Conservation (phyloP, 345 rosid genomes). For the Salix purpurea region DNA sequence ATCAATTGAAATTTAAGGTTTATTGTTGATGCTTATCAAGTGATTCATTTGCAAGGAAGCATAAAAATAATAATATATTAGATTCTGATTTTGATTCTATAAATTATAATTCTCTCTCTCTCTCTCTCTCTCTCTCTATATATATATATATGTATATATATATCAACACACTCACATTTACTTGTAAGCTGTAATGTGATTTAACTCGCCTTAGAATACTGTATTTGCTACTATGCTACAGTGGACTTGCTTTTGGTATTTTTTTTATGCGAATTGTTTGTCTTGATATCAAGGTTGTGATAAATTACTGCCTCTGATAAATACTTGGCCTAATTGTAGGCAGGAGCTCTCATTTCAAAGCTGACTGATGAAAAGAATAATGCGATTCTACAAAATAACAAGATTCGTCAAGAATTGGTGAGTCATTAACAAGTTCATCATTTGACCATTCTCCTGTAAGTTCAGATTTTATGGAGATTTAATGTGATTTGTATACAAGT, state of each 20-base stretch:
- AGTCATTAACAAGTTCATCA: conserved; percentile 15
- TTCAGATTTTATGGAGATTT: neutral
- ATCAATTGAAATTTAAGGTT: neutral
- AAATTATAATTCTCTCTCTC: neutral
- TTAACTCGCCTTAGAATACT: neutral
- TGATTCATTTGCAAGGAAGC: neutral
- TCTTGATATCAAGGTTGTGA: neutral
- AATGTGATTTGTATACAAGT: neutral
- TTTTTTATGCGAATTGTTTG: neutral
- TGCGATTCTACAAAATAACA: conserved; percentile 52
- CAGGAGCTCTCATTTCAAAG: conserved; percentile 47
- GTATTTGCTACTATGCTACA: neutral
- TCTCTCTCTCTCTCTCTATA: neutral
- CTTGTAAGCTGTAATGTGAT: neutral
- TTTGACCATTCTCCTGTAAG: neutral
- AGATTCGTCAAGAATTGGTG: conserved; percentile 68
- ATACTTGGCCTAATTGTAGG: conserved; percentile 36
- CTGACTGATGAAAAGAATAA: conserved; percentile 56
- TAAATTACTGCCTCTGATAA: neutral
- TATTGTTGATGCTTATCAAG: neutral
- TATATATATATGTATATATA: too few species aligned
- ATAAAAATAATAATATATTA: neutral
- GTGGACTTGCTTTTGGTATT: neutral
- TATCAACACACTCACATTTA: neutral
- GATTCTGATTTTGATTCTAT: too few species aligned